phyloP scores from a whole-genome alignment of 345 rosid genomes.

The Brassica incana region DNA sequence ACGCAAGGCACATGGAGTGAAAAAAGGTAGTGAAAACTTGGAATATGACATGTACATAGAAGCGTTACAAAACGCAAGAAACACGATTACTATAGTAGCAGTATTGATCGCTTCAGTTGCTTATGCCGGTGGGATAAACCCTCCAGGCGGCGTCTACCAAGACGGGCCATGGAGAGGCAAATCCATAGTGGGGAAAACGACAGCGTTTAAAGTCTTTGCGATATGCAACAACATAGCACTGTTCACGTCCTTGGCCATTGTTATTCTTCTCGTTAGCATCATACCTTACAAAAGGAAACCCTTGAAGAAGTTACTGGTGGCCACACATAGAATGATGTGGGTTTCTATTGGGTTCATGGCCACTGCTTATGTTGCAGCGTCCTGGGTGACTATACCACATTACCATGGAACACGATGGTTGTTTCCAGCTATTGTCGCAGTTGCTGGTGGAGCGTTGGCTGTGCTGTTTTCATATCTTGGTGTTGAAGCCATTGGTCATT shows the following conservation, averaged over 20 bases:
- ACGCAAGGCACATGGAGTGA: background rate
- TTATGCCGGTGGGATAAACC: conserved; percentile 68
- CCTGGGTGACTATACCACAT: conserved; percentile 54
- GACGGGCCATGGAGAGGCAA: conserved; percentile 37
- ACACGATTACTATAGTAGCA: conserved; percentile 59
- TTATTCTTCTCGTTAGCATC: conserved; percentile 58
- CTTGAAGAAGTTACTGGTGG: conserved; percentile 45
- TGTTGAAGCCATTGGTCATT: background rate
- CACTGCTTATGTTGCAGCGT: conserved; percentile 54
- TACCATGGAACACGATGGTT: conserved; percentile 44
- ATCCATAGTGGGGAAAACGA: conserved; percentile 31
- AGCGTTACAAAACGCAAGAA: conserved; percentile 64
- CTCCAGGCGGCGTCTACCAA: conserved; percentile 64
- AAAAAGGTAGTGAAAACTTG: conserved; percentile 19
- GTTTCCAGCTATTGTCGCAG: background rate
- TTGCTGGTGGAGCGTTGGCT: background rate
- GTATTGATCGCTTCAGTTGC: conserved; percentile 62
- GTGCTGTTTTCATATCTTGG: background rate
- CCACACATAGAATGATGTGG: conserved; percentile 67
- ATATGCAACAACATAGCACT: conserved; percentile 60
- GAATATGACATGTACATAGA: conserved; percentile 47
- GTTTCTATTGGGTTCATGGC: conserved; percentile 59
- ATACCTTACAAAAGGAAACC: conserved; percentile 59
- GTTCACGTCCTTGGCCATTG: conserved; percentile 55
- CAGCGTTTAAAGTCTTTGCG: conserved; percentile 56